These are phyloP conservation scores for Exophiala bonariae DNA, from an alignment of 2,329 filamentous ascomycete species.

Conservation along the genomic window DNA sequence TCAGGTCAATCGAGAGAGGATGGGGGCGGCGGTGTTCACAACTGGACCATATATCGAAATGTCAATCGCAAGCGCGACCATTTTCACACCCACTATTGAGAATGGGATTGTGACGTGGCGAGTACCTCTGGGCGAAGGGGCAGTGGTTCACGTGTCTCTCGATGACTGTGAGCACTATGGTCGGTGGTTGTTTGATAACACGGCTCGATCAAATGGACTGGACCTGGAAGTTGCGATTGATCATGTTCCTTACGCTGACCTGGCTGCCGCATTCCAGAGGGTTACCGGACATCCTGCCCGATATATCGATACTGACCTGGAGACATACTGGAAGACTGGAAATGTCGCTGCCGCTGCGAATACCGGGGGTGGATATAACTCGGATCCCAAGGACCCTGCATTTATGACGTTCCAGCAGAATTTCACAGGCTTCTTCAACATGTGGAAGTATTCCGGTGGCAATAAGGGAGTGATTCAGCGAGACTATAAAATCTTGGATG, in stretches of 20 bases:
- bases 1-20: conserved; percentile 27
- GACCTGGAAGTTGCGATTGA: conserved; percentile 48
- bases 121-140: conserved; percentile 39
- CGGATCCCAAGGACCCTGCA: conserved; percentile 36
- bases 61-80: conserved; percentile 31
- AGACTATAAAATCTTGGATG: conserved; percentile 52
- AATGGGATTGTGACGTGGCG: conserved; percentile 44
- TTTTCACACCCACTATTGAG: conserved; percentile 43
- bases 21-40: conserved; percentile 27
- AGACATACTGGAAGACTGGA: conserved; percentile 35
- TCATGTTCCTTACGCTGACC: conserved; percentile 41
- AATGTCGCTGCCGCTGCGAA: conserved; percentile 22
- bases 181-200: conserved; percentile 52
- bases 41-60: conserved; percentile 32
- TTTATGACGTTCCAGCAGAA: conserved; percentile 46
- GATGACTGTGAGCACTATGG: conserved; percentile 51
- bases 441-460: conserved; percentile 44
- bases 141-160: conserved; percentile 44
- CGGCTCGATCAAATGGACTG: conserved; percentile 44
- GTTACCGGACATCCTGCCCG: conserved; percentile 45
- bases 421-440: conserved; percentile 54
- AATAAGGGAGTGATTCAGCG: conserved; percentile 45
- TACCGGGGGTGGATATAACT: conserved; percentile 39
- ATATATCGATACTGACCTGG: conserved; percentile 39
- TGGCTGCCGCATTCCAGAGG: conserved; percentile 44